Base-by-base conservation (phyloP, 139 green algal species). In the Tetradesmus lagerheimii region DNA sequence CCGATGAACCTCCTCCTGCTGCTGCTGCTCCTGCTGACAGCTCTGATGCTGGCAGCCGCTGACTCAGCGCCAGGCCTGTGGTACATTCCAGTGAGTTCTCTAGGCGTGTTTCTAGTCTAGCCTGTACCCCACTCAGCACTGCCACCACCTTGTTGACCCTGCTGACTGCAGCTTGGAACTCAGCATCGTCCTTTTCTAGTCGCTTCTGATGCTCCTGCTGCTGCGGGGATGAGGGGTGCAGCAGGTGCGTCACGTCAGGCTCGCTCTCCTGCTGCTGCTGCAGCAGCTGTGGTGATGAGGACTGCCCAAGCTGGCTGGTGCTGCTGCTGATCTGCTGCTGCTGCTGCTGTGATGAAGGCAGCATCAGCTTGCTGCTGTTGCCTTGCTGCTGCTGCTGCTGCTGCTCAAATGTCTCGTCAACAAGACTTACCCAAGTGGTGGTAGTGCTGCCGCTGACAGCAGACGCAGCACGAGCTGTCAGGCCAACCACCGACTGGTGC, bases 271-370 rank as follows among this genome's bases (percentile, higher is more conserved):
- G 29, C 3, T n/a, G 79, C 18, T 62, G 38, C 38, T 84, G 45
- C 80, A 76, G 80, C 80, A 76, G 80, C 80, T 86, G 80, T 15
- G 57, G 57, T n/a, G 57, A 71, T 71, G 57, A 71, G 57, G 57
- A 8, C 0, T 71, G 57, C 29, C 4, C 1, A 2, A 79, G n/a
- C 67, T 77, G 37, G 37, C 82, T 38, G 50, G 18, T 79, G 35
- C 57, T 79, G 53, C 31, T 80, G 82, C 3, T 12, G n/a, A 15
- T 6, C 79, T 66, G 79, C 79, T 85, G 79, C 79, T 85, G 79
- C 27, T 85, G 77, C 77, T 83, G 75, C 74, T 80, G 74, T 15
- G 41, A 37, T n/a, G n/a, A n/a, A n/a, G n/a, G n/a, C n/a, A 34
- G 41, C 38, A 16, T 39, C n/a, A 43, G n/a, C 9, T 23, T 11